Conservation (phyloP, 441 rosid genomes). For the Euphorbia schlechtendalii region DNA sequence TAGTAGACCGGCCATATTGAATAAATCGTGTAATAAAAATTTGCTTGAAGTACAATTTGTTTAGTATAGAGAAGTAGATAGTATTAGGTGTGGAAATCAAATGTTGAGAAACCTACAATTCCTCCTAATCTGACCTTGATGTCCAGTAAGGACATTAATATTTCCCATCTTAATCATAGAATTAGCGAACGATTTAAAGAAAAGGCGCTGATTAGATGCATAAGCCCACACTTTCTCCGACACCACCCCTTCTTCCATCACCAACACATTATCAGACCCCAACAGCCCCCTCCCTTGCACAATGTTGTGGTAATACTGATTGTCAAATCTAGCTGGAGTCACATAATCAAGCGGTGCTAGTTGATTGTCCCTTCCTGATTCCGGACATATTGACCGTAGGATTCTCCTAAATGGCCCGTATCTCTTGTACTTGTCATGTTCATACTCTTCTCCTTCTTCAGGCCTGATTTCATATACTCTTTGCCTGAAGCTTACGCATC, state of each 20-base stretch:
- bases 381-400: constrained; percentile 51
- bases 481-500: constrained; percentile 70
- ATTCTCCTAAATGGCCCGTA: constrained; percentile 43
- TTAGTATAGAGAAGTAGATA: neutral
- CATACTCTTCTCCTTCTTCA: constrained; percentile 36
- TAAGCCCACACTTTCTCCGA: constrained; percentile 44
- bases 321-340: constrained; percentile 66
- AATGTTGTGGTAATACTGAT: constrained; percentile 53
- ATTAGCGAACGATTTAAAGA: constrained; percentile 44
- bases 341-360: constrained; percentile 48
- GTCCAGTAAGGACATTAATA: constrained; percentile 47
- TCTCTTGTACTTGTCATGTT: constrained; percentile 35
- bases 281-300: constrained; percentile 58
- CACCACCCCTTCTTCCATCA: constrained; percentile 46
- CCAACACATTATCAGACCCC: constrained; percentile 53
- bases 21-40: no score
- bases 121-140: constrained; percentile 52
- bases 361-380: constrained; percentile 39
- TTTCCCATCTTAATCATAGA: constrained; percentile 72
- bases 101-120: constrained; percentile 52
- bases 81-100: neutral
- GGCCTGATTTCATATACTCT: constrained; percentile 33
- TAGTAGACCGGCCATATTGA: no score
- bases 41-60: no score
- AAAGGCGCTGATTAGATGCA: constrained; percentile 44